Evolutionary conservation across 2,329 filamentous ascomycete genomes (phyloP), one percentile per base, ranked within the genome.

Genomic region (Fusarium sp.): DNA sequence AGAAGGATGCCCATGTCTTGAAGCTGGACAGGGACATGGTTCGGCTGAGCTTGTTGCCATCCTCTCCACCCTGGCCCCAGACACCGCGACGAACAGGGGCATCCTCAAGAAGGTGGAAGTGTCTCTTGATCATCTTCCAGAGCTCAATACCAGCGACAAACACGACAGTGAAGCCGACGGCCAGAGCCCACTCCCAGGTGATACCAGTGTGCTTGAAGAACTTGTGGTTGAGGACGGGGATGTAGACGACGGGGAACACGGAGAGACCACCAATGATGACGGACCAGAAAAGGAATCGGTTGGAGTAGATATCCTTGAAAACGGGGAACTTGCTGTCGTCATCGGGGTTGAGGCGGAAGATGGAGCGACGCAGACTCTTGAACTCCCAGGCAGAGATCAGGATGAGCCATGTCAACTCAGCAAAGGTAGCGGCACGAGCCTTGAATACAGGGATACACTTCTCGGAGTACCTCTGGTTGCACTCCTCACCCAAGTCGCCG

Each of bases 331-430:
- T 80, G 71, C 85, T 87, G 44, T 81, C 79, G 79, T 86, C 84
- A 29, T 87, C 84, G 2, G 88, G 87, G 76, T 90, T 85, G 78
- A 94, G 89, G 49, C 87, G 87, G 86, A 94, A 94, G 83, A 94
- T 87, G 51, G 91, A 93, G 16, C 92, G 90, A 7, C 91, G 89
- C 78, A 93, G 88, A 77, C 92, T 89, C 82, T 94, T 92, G 83
- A 94, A 92, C 83, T 94, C 92, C 92, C 92, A 95, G 3, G 93
- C 92, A 2, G 92, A 90, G 78, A 94, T 87, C 56, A 94, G 87
- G 38, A 93, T 92, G 62, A 92, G 86, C 90, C 92, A 94, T 1
- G 92, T 94, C 31, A 95, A 84, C 78, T 91, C 90, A 5, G 91
- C 91, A 79, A 94, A 95, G 9, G 92, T 91, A 29, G 92, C 92